A percentile compares a stretch with the other conserved stretches of the same genome.
These are phyloP conservation scores for Bruguiera parviflora DNA, from an alignment of 345 rosid species.

Conservation along the genomic window DNA sequence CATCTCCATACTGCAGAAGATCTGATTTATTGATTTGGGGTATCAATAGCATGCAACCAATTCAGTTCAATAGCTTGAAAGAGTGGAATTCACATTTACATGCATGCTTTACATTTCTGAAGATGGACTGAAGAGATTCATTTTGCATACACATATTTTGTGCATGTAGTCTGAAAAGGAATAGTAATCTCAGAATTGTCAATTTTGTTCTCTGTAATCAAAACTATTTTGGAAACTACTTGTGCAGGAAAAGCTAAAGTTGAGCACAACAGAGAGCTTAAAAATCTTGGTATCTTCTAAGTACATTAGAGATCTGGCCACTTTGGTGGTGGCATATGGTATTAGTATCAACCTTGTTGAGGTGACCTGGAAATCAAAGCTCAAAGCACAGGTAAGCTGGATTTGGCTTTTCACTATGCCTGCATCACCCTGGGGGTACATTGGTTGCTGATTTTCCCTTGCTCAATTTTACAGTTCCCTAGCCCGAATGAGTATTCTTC, in stretches of 20 bases:
- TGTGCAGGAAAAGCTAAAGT: constrained; percentile 74
- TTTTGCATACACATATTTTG: neutral
- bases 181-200: neutral
- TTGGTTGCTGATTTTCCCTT: constrained; percentile 9
- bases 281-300: constrained; percentile 85
- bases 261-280: constrained; percentile 97
- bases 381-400: constrained; percentile 84
- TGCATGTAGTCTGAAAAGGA: neutral
- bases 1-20: too few species aligned
- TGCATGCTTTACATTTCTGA: neutral
- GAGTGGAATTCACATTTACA: too few species aligned
- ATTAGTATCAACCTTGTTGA: constrained; percentile 96
- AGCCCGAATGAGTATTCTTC: constrained; percentile 97
- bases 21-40: too few species aligned
- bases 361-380: constrained; percentile 98
- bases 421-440: neutral
- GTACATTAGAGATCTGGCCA: constrained; percentile 91
- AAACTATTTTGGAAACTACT: neutral
- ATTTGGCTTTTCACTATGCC: neutral
- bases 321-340: constrained; percentile 95
- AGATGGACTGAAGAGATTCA: neutral
- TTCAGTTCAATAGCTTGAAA: too few species aligned
- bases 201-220: neutral
- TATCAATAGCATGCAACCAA: too few species aligned
- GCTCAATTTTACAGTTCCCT: constrained; percentile 58